Base-by-base conservation (phyloP, 768 basidiomycete species). In the Hypsizygus marmoreus region DNA sequence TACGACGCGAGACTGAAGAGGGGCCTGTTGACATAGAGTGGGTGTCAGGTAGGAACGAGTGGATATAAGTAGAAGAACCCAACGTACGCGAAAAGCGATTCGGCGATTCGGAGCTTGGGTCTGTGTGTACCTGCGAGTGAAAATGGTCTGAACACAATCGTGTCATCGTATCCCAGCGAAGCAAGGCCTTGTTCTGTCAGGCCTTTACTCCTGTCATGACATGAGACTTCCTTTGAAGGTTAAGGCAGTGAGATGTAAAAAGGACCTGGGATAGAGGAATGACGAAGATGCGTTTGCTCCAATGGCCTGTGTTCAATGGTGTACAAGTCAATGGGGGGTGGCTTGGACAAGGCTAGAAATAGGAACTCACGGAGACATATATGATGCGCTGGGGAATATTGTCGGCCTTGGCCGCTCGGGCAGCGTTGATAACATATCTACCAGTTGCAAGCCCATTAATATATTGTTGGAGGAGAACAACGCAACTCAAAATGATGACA, bases 371-470 rank as follows among this genome's bases (percentile, higher is more conserved):
- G 3, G 88, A 91, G 45, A 85, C 56, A 57, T 91, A 91, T 11
- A 91, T 72, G 10, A 91, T 56, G 1, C 80, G 74, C 54, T 91
- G 90, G 4, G 50, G 38, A 10, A 74, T 65, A 36, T 75, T 75
- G 22, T 73, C 65, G 9, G 69, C 60, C 55, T 74, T 81, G 3
- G 88, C 88, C 14, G 77, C 84, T 38, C 76, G 71, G 9, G 87
- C 89, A 6, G 85, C 83, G 40, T 81, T 80, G 36, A 90, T 62
- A 13, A 90, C 87, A 57, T 88, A 88, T 61, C 87, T 86, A 33
- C 3, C 12, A 41, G 28, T 28, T 45, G 33, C 4, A 40, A 24
- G 12, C 25, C 20, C 11, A 11, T 17, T 29, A 28, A 38, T 8
- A 40, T 5, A 22, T 40, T 14, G 10, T 5, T 17, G 17, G 25